Evolutionary conservation across 2,329 filamentous ascomycete genomes (phyloP).

Genomic region (Hortaea sp.): DNA sequence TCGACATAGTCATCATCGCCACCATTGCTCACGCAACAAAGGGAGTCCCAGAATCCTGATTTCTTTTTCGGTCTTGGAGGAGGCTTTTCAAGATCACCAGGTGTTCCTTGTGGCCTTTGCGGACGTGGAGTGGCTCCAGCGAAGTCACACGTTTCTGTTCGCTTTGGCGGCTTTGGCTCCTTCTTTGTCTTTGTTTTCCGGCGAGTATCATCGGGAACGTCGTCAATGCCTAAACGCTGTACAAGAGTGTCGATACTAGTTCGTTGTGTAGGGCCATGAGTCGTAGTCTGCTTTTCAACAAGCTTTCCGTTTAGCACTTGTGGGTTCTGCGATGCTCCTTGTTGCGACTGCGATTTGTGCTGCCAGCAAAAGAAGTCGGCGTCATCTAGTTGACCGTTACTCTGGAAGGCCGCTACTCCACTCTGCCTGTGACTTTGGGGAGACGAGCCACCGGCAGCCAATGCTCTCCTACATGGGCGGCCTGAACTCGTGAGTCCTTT

Average conservation of each 20-base stretch:
- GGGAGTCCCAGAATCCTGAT: conserved; percentile 32
- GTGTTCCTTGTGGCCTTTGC: not conserved
- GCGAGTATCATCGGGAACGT: conserved; percentile 5
- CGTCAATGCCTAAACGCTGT: conserved; percentile 54
- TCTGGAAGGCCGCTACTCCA: conserved; percentile 33
- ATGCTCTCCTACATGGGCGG: conserved; percentile 67
- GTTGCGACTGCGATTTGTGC: conserved; percentile 74
- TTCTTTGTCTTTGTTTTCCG: conserved; percentile 7
- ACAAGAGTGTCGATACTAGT: conserved; percentile 82
- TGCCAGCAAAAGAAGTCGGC: conserved; percentile 83
- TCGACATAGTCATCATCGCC: conserved; percentile 36
- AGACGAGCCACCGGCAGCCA: conserved; percentile 41
- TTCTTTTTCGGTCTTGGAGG: conserved; percentile 13
- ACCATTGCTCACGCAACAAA: conserved; percentile 32
- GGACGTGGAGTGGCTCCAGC: not conserved
- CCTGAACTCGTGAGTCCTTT: conserved; percentile 75
- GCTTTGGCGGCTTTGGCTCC: conserved; percentile 9
- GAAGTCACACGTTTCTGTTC: conserved; percentile 4
- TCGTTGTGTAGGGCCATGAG: conserved; percentile 29
- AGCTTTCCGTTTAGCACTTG: not conserved
- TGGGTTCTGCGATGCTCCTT: not conserved
- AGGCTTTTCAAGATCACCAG: too few species aligned
- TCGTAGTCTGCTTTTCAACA: not conserved
- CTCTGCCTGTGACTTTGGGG: conserved; percentile 23
- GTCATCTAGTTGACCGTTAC: conserved; percentile 43